Evolutionary conservation across 306 rosid genomes (phyloP).

Genomic region (Purshia tridentata): DNA sequence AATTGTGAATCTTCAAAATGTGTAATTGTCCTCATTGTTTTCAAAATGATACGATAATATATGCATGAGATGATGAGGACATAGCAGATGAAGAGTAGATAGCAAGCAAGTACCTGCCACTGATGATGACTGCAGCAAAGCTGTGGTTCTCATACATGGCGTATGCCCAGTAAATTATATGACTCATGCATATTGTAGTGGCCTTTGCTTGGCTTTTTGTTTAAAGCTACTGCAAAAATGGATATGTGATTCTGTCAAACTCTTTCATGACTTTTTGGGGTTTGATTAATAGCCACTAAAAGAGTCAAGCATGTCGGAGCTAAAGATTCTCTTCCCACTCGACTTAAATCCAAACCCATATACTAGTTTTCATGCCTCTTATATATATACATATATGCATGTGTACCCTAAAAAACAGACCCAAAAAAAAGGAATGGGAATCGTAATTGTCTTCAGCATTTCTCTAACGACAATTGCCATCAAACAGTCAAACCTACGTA

Average conservation of each 20-base stretch:
- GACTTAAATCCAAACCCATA: background rate
- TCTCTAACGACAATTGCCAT: too few species aligned
- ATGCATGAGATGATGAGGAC: background rate
- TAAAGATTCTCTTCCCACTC: background rate
- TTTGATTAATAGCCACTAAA: background rate
- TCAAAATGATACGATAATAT: too few species aligned
- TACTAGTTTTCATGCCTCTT: background rate
- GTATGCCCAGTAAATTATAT: background rate
- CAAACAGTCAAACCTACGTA: too few species aligned
- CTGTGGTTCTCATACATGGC: slow-evolving; percentile 6
- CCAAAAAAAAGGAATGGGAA: too few species aligned
- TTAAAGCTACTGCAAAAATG: slow-evolving; percentile 1
- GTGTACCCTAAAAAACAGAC: too few species aligned
- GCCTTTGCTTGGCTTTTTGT: slow-evolving; percentile 1
- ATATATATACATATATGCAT: background rate
- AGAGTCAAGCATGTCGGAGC: background rate
- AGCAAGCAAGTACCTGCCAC: background rate
- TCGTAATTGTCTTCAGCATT: too few species aligned
- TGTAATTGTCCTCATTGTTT: too few species aligned
- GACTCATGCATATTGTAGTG: too few species aligned
- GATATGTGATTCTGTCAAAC: background rate
- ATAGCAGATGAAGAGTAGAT: background rate
- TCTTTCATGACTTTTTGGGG: background rate
- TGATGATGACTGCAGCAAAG: slow-evolving; percentile 3
- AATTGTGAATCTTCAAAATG: too few species aligned